Percentiles rank a stretch among this genome's conserved stretches.
These are phyloP conservation scores for Corchorus olitorius DNA, from an alignment of 345 rosid species.

Conservation along the genomic window DNA sequence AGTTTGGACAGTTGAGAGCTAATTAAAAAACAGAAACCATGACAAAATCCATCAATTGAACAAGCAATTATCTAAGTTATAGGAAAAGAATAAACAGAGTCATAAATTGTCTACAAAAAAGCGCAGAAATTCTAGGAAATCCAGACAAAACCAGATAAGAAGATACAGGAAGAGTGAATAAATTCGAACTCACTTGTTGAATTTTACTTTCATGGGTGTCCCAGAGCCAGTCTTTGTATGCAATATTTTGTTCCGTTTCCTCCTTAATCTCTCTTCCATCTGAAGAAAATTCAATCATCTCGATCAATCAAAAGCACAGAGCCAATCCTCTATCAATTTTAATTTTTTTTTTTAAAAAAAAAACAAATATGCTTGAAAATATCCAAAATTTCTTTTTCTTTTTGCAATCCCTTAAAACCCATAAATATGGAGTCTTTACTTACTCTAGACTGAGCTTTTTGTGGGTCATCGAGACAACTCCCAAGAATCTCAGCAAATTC, in stretches of 20 bases:
- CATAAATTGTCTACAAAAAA: background rate
- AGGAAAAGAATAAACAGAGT: background rate
- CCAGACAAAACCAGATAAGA: background rate
- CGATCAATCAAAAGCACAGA: constrained; percentile 1
- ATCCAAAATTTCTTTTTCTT: background rate
- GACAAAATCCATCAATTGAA: background rate
- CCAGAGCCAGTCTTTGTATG: constrained; percentile 86
- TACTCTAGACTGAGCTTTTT: constrained; percentile 75
- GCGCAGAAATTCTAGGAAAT: background rate
- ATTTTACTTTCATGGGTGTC: constrained; percentile 66
- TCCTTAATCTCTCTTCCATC: constrained; percentile 92
- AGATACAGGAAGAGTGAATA: background rate
- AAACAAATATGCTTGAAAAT: background rate
- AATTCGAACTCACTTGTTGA: constrained; percentile 69
- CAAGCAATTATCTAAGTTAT: background rate
- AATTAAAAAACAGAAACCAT: constrained; percentile 16
- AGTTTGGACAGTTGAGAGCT: constrained; percentile 8
- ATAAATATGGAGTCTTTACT: constrained; percentile 19
- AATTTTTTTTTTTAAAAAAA: too few relatives aligned
- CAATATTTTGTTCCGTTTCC: constrained; percentile 73
- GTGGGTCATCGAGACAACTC: constrained; percentile 68
- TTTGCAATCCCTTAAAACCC: background rate
- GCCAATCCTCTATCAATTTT: background rate
- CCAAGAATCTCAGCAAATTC: constrained; percentile 88
- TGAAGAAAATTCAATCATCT: constrained; percentile 28